A percentile compares a stretch with the other conserved stretches of the same genome.
These are phyloP conservation scores for Alternaria postmessia DNA, from an alignment of 2,329 filamentous ascomycete species.

Conservation along the genomic window DNA sequence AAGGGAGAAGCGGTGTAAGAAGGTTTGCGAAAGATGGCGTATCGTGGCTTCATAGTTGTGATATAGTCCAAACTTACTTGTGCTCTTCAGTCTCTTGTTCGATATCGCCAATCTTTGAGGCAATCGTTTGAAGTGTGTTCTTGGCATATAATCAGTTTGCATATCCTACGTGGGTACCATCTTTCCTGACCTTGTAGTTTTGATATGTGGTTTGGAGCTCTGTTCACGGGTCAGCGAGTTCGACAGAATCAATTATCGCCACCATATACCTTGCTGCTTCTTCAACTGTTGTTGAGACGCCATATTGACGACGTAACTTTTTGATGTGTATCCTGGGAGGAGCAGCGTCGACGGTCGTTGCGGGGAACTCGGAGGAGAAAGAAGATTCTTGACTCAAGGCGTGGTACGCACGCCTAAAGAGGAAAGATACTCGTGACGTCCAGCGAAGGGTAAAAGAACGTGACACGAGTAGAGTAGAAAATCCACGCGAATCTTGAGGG, in stretches of 20 bases:
- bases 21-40: not conserved
- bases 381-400: conserved; percentile 6
- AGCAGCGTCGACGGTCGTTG: conserved; percentile 11
- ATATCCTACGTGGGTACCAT: not conserved
- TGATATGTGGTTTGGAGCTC: conserved; percentile 83
- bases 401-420: not conserved
- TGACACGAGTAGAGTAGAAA: not conserved
- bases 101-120: conserved; percentile 95
- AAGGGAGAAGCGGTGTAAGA: conserved; percentile 30
- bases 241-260: not conserved
- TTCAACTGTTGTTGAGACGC: conserved; percentile 65
- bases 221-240: conserved; percentile 48
- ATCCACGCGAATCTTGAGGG: not conserved
- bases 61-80: conserved; percentile 70
- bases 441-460: conserved; percentile 18
- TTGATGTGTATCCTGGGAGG: not conserved
- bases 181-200: conserved; percentile 66
- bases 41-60: not conserved
- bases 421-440: conserved; percentile 15
- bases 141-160: not conserved
- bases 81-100: conserved; percentile 98
- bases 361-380: conserved; percentile 35
- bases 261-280: conserved; percentile 74
- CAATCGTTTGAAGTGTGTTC: conserved; percentile 84
- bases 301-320: conserved; percentile 49